phyloP scores from a whole-genome alignment of 129 eudicot genomes.

The Flaveria trinervia region DNA sequence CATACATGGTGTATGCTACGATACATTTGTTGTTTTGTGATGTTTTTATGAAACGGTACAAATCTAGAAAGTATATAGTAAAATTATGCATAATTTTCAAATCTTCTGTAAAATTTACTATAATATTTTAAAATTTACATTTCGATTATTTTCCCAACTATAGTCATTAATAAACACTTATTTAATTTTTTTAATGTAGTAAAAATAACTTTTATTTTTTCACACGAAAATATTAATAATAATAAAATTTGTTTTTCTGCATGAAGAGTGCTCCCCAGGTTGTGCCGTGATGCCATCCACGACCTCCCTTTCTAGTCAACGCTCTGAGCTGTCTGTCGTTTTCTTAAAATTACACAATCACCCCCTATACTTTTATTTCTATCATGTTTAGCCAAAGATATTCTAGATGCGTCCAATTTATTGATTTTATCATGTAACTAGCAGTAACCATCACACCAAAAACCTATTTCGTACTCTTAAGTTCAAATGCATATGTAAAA shows the following conservation, averaged over 20 bases:
- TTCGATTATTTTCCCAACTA: too few relatives aligned
- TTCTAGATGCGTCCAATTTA: neutral
- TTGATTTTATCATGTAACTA: neutral
- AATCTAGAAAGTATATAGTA: too few relatives aligned
- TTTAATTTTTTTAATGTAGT: too few relatives aligned
- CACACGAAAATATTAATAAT: too few relatives aligned
- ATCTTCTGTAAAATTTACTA: too few relatives aligned
- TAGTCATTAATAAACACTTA: too few relatives aligned
- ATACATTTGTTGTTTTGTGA: too few relatives aligned
- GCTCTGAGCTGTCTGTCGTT: constrained; percentile 38
- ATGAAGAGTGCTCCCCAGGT: constrained; percentile 25
- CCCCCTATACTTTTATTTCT: neutral
- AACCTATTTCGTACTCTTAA: neutral
- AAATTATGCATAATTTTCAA: too few relatives aligned
- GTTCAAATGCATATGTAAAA: neutral
- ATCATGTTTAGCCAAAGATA: neutral
- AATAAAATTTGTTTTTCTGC: constrained; percentile 16
- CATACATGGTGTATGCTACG: too few relatives aligned
- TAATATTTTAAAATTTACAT: too few relatives aligned
- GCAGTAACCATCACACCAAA: neutral
- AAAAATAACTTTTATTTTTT: too few relatives aligned
- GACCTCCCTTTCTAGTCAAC: constrained; percentile 32
- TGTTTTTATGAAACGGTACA: too few relatives aligned
- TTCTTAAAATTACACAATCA: constrained; percentile 10
- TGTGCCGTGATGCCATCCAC: constrained; percentile 36